Evolutionary conservation across 1,139 yeast species (phyloP), one percentile per base, ranked within the genome.

Genomic region (Nakaseomyces glabratus): DNA sequence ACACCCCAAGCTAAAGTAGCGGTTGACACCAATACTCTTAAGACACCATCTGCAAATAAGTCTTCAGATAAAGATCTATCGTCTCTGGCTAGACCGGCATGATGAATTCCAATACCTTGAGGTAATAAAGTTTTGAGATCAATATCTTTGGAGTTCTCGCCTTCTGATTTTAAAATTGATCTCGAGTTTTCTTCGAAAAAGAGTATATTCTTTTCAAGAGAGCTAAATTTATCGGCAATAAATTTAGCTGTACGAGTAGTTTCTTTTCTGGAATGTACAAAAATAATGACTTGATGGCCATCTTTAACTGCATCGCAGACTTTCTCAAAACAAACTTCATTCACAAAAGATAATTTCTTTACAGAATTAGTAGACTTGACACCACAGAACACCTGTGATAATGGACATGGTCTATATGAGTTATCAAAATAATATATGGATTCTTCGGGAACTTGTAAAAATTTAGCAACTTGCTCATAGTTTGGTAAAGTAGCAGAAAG

Each of bases 1-100:
- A 90, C 97, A 68, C 98, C 98, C 98, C 97, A 90, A 0, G 98
- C 97, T 44, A 90, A 70, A 0, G 98, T 90, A 0, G 97, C 95
- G 1, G 98, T 90, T 0, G 94, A 85, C 1, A 88, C 93, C 35
- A 90, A 65, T 1, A 88, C 85, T 48, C 76, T 78, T 18, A 85
- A 61, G 38, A 80, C 76, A 3, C 97, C 95, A 44, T 78, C 90
- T 1, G 94, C 88, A 62, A 90, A 90, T 30, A 84, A 62, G 49
- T 82, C 90, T 58, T 90, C 98, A 0, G 88, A 76, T 1, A 76
- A 67, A 4, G 78, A 68, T 53, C 98, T 69, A 52, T 86, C 96
- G 4, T 65, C 66, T 43, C 76, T 71, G 18, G 73, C 63, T 46
- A 90, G 66, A 20, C 98, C 98, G 23, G 98, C 98, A 66, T 90